A percentile compares a stretch with the other conserved stretches of the same genome.
phyloP scores from a whole-genome alignment of 1,284 basidiomycete species.

The Rhizopogon hawkerae region DNA sequence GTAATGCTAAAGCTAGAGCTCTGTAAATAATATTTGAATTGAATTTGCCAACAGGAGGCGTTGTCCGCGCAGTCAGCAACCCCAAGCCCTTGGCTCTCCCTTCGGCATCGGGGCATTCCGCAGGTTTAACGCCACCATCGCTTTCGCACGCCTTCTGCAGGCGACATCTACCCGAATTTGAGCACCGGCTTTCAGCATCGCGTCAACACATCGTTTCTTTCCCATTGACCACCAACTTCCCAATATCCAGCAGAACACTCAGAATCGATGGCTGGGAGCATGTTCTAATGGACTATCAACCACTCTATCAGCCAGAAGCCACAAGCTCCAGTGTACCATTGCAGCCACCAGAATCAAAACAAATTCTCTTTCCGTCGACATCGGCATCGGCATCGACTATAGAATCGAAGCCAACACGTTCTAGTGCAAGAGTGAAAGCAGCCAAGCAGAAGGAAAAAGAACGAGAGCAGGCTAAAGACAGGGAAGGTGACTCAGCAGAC shows the following conservation, averaged over 20 bases:
- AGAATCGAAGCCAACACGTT: constrained; percentile 51
- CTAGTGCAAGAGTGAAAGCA: constrained; percentile 68
- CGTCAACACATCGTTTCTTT: constrained; percentile 18
- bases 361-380: constrained; percentile 27
- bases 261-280: constrained; percentile 75
- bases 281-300: constrained; percentile 78
- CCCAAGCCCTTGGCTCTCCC: constrained; percentile 4
- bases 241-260: constrained; percentile 17
- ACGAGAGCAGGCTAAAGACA: constrained; percentile 34
- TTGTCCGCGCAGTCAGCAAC: not conserved
- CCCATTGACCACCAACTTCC: constrained; percentile 20
- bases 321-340: constrained; percentile 48
- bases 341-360: constrained; percentile 32
- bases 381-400: constrained; percentile 27
- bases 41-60: not conserved
- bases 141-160: constrained; percentile 27
- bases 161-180: constrained; percentile 22
- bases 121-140: constrained; percentile 1
- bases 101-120: constrained; percentile 10
- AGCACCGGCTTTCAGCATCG: constrained; percentile 11
- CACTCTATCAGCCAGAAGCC: constrained; percentile 59
- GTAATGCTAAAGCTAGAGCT: not conserved
- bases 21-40: not conserved
- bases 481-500: constrained; percentile 34
- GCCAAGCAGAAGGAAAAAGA: constrained; percentile 59